Conservation (phyloP, 1,139 yeast genomes). For the Blastobotrys petasosporus region DNA sequence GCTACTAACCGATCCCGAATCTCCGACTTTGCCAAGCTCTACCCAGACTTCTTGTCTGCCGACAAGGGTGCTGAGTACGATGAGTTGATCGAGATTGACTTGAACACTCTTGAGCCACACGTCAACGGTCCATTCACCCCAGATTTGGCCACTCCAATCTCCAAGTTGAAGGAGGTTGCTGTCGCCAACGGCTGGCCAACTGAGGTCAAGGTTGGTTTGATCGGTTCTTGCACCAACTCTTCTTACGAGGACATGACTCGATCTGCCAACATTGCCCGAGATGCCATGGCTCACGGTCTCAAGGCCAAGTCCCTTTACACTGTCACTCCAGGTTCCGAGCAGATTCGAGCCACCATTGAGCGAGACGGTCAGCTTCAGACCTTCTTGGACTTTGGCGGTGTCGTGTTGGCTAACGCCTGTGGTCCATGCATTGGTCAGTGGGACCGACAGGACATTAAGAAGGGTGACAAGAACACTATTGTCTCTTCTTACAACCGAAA, state of each 20-base stretch:
- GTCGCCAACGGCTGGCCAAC: conserved; percentile 87
- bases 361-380: conserved; percentile 93
- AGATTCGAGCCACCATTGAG: conserved; percentile 96
- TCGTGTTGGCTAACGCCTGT: conserved; percentile 96
- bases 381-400: conserved; percentile 90
- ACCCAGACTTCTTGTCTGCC: conserved; percentile 79
- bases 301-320: conserved; percentile 86
- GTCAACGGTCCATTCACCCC: conserved; percentile 99
- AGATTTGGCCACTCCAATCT: conserved; percentile 95
- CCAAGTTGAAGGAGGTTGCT: conserved; percentile 87
- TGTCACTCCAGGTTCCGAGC: conserved; percentile 99
- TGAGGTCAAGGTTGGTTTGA: conserved; percentile 91
- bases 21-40: conserved; percentile 63
- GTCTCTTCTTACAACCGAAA: conserved; percentile 99
- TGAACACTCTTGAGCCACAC: conserved; percentile 93
- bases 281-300: conserved; percentile 87
- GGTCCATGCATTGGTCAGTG: conserved; percentile 99
- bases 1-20: conserved; percentile 84
- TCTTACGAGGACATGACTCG: conserved; percentile 99
- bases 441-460: conserved; percentile 96
- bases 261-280: conserved; percentile 88
- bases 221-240: conserved; percentile 99
- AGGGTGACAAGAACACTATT: conserved; percentile 98
- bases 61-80: conserved; percentile 96
- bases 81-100: conserved; percentile 90